These are phyloP conservation scores for Penicilliopsis zonata DNA, from an alignment of 495 filamentous ascomycete species.

Conservation along the genomic window DNA sequence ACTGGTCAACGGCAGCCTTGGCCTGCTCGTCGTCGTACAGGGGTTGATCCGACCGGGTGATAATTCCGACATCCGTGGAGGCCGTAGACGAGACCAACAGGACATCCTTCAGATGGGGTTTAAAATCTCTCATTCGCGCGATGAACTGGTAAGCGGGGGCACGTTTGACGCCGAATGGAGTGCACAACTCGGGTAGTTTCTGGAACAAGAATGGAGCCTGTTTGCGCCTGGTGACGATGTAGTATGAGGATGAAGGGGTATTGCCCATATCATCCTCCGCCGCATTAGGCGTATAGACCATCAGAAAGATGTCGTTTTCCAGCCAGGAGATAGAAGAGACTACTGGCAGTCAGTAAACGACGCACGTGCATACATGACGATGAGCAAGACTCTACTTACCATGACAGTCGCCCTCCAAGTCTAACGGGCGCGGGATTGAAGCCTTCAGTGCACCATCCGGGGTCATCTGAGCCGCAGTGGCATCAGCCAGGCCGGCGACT, in stretches of 20 bases:
- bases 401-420: conserved; percentile 51
- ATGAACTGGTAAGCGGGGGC: conserved; percentile 64
- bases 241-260: conserved; percentile 50
- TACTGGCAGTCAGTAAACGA: conserved; percentile 24
- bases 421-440: conserved; percentile 65
- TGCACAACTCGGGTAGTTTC: conserved; percentile 58
- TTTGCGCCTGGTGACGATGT: conserved; percentile 58
- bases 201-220: conserved; percentile 51
- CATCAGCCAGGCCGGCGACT: conserved; percentile 76
- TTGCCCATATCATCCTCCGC: conserved; percentile 38
- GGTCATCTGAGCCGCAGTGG: conserved; percentile 71
- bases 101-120: conserved; percentile 64
- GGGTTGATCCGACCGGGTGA: conserved; percentile 58
- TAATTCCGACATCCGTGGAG: conserved; percentile 61
- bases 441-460: conserved; percentile 64
- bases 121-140: conserved; percentile 61
- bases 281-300: conserved; percentile 55
- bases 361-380: neutral
- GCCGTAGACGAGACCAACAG: conserved; percentile 75
- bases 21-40: conserved; percentile 48
- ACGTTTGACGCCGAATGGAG: conserved; percentile 53
- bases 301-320: conserved; percentile 74
- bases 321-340: conserved; percentile 85
- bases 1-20: conserved; percentile 48
- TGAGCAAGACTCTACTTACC: conserved; percentile 36